Evolutionary conservation across 495 filamentous ascomycete species (phyloP).

Genomic region (Penicillium pancosmium): DNA sequence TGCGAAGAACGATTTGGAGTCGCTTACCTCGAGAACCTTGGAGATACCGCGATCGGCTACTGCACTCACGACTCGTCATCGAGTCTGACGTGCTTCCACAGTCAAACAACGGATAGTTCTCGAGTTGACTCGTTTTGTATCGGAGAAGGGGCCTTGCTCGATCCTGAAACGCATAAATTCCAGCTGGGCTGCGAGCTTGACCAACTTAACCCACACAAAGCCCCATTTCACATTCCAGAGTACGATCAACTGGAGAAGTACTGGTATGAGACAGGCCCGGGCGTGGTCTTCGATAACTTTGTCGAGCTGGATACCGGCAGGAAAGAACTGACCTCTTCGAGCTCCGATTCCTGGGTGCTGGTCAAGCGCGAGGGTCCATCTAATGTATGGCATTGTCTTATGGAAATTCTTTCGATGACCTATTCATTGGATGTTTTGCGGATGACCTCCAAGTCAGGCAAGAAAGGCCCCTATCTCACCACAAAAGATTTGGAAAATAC

Average conservation of each 20-base stretch:
- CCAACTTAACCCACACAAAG: neutral
- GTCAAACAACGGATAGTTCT: constrained; percentile 6
- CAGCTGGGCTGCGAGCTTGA: constrained; percentile 12
- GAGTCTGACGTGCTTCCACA: constrained; percentile 33
- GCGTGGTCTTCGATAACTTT: constrained; percentile 7
- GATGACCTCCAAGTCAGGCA: constrained; percentile 19
- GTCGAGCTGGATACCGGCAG: constrained; percentile 13
- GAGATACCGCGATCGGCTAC: constrained; percentile 14
- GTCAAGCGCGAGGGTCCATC: constrained; percentile 38
- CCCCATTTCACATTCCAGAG: constrained; percentile 2
- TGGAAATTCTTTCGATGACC: constrained; percentile 41
- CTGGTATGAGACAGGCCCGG: constrained; percentile 28
- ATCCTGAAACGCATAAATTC: constrained; percentile 12
- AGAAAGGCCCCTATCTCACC: constrained; percentile 16
- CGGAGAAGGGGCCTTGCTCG: constrained; percentile 17
- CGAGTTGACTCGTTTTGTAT: constrained; percentile 28
- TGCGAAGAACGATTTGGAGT: constrained; percentile 17
- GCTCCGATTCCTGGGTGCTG: constrained; percentile 32
- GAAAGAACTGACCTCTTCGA: neutral
- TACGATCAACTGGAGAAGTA: constrained; percentile 18
- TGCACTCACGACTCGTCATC: constrained; percentile 17
- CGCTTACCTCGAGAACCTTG: constrained; percentile 43
- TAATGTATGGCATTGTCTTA: constrained; percentile 44
- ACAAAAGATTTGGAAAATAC: constrained; percentile 29
- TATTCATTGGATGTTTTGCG: constrained; percentile 39